A percentile compares a stretch with the other conserved stretches of the same genome.
Evolutionary conservation across 129 eudicot species (phyloP).

Genomic region (Dittrichia graveolens): DNA sequence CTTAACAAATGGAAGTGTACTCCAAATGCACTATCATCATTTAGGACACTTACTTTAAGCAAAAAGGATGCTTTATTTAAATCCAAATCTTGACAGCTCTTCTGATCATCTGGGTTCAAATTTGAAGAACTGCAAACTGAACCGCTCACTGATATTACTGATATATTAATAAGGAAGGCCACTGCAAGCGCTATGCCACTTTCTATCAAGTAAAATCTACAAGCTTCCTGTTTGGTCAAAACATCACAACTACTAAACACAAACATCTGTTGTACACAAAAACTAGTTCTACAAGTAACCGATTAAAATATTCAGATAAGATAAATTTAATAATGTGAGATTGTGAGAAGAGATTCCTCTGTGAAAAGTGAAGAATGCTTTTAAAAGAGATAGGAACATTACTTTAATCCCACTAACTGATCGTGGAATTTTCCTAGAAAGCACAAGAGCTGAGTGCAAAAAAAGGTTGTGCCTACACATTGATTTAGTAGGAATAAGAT

Average conservation of each 20-base stretch:
- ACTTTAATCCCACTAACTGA: constrained; percentile 88
- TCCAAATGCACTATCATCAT: background rate
- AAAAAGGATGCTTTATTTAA: constrained; percentile 90
- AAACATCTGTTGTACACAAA: no score
- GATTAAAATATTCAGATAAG: background rate
- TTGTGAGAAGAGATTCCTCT: no score
- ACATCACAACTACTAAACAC: no score
- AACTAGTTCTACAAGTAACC: background rate
- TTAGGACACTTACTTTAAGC: constrained; percentile 61
- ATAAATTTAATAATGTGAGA: background rate
- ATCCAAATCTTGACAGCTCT: constrained; percentile 81
- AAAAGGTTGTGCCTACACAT: constrained; percentile 94
- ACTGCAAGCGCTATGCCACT: constrained; percentile 86
- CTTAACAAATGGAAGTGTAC: background rate
- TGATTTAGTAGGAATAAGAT: constrained; percentile 10
- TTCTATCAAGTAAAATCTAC: constrained; percentile 88
- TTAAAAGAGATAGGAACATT: constrained; percentile 7
- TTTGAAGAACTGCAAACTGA: constrained; percentile 79
- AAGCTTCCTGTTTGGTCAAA: constrained; percentile 69
- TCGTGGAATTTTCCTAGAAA: constrained; percentile 93
- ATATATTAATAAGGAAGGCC: constrained; percentile 86
- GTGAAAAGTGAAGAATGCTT: background rate
- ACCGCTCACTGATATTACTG: constrained; percentile 90
- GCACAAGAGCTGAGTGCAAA: constrained; percentile 97
- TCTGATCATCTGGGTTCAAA: constrained; percentile 57